phyloP scores from a whole-genome alignment of 164 flowering plant species.

The Litsea cubeba region DNA sequence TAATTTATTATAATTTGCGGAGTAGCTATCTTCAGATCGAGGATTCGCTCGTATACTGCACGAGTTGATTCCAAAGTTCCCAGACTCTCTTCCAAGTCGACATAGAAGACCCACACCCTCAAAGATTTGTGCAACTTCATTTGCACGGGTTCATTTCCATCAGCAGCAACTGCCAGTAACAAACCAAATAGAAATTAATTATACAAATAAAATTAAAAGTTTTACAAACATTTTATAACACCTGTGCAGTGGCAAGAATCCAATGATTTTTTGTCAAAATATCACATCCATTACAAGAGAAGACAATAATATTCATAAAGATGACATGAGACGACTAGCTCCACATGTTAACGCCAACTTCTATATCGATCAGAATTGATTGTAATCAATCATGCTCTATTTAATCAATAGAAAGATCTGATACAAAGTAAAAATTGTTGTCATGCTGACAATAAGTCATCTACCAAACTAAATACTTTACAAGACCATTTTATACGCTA shows the following conservation, averaged over 20 bases:
- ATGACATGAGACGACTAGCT: background rate
- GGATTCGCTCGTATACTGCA: conserved; percentile 78
- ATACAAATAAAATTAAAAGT: too few species aligned
- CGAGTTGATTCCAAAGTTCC: conserved; percentile 85
- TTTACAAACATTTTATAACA: background rate
- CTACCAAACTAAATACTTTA: background rate
- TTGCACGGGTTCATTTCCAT: conserved; percentile 92
- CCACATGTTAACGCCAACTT: background rate
- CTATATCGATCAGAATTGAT: background rate
- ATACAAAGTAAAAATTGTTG: too few species aligned
- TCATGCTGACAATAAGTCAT: too few species aligned
- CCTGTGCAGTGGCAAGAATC: background rate
- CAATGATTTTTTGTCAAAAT: background rate
- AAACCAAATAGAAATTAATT: background rate
- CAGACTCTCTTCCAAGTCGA: conserved; percentile 86
- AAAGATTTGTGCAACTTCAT: conserved; percentile 84
- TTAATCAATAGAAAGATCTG: background rate
- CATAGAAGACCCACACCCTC: conserved; percentile 82
- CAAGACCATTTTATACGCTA: too few species aligned
- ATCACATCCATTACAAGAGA: too few species aligned
- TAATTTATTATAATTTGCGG: conserved; percentile 94
- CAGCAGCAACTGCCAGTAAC: conserved; percentile 78
- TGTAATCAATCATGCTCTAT: background rate
- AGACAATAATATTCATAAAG: too few species aligned
- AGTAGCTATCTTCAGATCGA: conserved; percentile 88